Evolutionary conservation across 108 stramenopile genomes (phyloP), one percentile per base, ranked within the genome.

Genomic region (Skeletonema tropicum): DNA sequence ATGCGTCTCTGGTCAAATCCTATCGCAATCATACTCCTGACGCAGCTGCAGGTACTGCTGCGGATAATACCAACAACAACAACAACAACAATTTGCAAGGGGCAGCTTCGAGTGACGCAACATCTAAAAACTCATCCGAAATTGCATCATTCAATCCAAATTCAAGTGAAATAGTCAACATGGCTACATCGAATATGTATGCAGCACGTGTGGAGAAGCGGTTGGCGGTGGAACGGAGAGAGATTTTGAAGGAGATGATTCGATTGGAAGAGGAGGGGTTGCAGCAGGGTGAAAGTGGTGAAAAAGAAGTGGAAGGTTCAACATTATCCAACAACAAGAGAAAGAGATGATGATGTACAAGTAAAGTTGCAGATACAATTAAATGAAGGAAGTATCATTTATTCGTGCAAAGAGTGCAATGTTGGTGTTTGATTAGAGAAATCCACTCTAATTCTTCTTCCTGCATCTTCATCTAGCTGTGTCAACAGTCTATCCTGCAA

Each of bases 211-310:
- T 82, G 31, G 76, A 82, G 38, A 72, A 61, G 23, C 55, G 76
- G 29, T 52, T 82, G 58, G 80, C 76, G n/a, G 33, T 77, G 30
- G 80, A 82, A 62, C 25, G 76, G 52, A 71, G 80, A 19, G 80
- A 76, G 8, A 67, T 82, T 48, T 68, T 82, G 65, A 60, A 63
- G 49, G 76, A 82, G 67, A 82, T 82, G 80, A 71, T 82, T 26
- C 76, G 71, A 1, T 66, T 77, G 71, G 76, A 82, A 65, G 66
- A 72, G n/a, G n/a, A 46, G 10, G 75, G 76, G 41, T 11, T 33
- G 14, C n/a, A 63, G 12, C 15, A 62, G 19, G 46, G 64, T 3
- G 29, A 48, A 26, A 15, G 49, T 23, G 49, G 21, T 3, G 6
- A 21, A 52, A 5, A 1, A 1, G 48, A 48, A 48, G 32, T n/a